phyloP scores from a whole-genome alignment of 192 early-diverging fungal genomes.

The Linnemannia elongata region DNA sequence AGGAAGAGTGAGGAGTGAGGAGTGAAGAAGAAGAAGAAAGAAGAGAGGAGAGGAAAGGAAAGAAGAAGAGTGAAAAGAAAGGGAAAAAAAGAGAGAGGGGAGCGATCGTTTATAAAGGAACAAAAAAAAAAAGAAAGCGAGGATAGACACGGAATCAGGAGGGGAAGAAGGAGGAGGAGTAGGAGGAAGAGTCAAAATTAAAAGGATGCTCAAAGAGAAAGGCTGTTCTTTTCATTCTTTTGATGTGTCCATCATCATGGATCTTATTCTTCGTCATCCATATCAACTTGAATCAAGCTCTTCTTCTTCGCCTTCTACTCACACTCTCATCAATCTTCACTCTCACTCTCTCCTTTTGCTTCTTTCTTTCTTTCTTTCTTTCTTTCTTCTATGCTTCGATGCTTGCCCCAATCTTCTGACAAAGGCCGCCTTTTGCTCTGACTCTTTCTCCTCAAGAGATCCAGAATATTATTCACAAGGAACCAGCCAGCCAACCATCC shows the following conservation, averaged over 20 bases:
- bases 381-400: background rate
- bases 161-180: background rate
- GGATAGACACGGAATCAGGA: background rate
- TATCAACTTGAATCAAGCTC: background rate
- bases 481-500: constrained; percentile 17
- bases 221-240: background rate
- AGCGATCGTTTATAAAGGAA: constrained; percentile 11
- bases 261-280: background rate
- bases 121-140: background rate
- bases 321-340: background rate
- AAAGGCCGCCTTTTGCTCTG: background rate
- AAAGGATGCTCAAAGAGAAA: background rate
- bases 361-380: background rate
- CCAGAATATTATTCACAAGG: background rate
- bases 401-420: background rate
- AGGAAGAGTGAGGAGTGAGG: background rate
- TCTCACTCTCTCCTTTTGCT: background rate
- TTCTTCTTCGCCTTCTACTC: background rate
- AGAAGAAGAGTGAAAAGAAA: constrained; percentile 13
- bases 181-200: background rate
- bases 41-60: constrained; percentile 17
- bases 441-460: background rate
- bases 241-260: background rate
- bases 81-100: background rate
- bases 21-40: background rate